Percentiles rank a stretch among this genome's conserved stretches.
Conservation (phyloP, 2,329 filamentous ascomycete species). For the Aureobasidium melanogenum region DNA sequence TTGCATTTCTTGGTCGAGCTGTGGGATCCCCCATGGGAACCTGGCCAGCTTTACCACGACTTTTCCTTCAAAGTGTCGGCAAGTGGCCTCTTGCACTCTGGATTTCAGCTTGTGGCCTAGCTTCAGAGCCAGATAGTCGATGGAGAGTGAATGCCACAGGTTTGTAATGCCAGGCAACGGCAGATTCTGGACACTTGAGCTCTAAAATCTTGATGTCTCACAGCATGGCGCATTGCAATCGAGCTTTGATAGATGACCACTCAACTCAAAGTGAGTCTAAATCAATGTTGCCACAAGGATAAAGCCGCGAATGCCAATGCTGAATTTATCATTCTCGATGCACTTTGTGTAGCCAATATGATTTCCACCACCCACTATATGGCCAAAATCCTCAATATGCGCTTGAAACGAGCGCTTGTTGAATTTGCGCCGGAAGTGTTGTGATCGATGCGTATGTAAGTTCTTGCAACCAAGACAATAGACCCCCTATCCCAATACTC, state of each 20-base stretch:
- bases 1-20: constrained; percentile 29
- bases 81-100: constrained; percentile 17
- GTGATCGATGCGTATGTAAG: not conserved
- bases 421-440: not conserved
- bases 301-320: too few relatives aligned
- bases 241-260: too few relatives aligned
- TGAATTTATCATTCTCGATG: too few relatives aligned
- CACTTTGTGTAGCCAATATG: too few relatives aligned
- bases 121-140: constrained; percentile 30
- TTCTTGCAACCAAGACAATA: not conserved
- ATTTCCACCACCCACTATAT: not conserved
- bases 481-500: not conserved
- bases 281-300: too few relatives aligned
- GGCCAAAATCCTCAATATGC: not conserved
- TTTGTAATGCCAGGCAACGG: constrained; percentile 20
- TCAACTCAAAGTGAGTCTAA: too few relatives aligned
- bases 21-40: constrained; percentile 31
- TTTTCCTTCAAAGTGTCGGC: not conserved
- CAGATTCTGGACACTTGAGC: not conserved
- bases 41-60: constrained; percentile 32
- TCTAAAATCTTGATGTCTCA: too few relatives aligned
- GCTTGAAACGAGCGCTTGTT: not conserved
- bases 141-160: constrained; percentile 27
- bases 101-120: constrained; percentile 11
- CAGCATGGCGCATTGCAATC: too few relatives aligned